Evolutionary conservation across 139 green algal genomes (phyloP).

Genomic region (Picochlorum sp.): DNA sequence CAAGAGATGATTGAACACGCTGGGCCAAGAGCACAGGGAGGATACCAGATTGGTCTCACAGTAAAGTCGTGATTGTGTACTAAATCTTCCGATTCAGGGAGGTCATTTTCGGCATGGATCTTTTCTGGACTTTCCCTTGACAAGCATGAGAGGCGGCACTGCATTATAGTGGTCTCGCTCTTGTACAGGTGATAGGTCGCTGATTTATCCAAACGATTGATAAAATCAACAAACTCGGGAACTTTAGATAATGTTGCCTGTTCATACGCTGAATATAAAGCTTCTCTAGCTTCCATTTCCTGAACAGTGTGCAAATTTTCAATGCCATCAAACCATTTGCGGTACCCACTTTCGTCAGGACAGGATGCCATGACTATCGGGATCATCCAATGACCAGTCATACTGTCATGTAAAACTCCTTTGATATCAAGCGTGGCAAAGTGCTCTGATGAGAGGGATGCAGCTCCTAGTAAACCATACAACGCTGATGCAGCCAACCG

Average conservation of each 20-base stretch:
- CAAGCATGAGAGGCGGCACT: neutral
- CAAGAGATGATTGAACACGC: neutral
- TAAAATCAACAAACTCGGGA: constrained; percentile 69
- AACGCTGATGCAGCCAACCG: constrained; percentile 45
- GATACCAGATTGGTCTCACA: constrained; percentile 55
- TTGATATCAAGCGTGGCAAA: constrained; percentile 56
- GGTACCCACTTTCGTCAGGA: neutral
- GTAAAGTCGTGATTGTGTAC: constrained; percentile 39
- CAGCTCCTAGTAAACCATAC: constrained; percentile 45
- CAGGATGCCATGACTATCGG: constrained; percentile 29
- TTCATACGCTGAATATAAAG: constrained; percentile 53
- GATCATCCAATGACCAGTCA: constrained; percentile 52
- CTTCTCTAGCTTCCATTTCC: constrained; percentile 56
- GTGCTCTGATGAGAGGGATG: constrained; percentile 19
- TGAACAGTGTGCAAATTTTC: constrained; percentile 57
- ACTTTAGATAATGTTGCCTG: constrained; percentile 70
- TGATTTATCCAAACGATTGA: constrained; percentile 49
- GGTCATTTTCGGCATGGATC: neutral
- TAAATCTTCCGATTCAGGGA: neutral
- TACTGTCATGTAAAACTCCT: constrained; percentile 63
- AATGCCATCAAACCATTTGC: constrained; percentile 28
- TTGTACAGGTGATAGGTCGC: constrained; percentile 39
- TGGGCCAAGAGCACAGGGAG: constrained; percentile 17
- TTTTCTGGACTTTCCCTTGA: neutral
- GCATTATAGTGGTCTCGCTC: constrained; percentile 16